These are phyloP conservation scores for Alternaria ventricosa DNA, from an alignment of 2,329 filamentous ascomycete genomes.

Conservation along the genomic window DNA sequence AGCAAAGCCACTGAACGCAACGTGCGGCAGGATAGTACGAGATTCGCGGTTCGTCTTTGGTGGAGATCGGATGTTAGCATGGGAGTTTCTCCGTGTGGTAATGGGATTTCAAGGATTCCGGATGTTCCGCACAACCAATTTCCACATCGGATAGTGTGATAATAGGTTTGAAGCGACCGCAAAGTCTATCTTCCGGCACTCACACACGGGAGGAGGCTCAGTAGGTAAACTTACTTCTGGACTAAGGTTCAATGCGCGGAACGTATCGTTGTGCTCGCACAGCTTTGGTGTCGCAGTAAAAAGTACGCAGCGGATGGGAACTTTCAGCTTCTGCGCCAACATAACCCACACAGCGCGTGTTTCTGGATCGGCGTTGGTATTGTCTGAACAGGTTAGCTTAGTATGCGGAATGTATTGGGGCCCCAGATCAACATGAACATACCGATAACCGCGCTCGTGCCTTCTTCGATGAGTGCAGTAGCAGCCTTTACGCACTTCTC, in stretches of 20 bases:
- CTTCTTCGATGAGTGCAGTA: conserved; percentile 66
- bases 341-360: conserved; percentile 80
- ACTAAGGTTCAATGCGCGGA: conserved; percentile 68
- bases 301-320: conserved; percentile 84
- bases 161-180: conserved; percentile 4
- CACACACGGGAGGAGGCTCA: conserved; percentile 9
- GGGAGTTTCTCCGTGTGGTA: conserved; percentile 7
- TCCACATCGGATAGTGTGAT: conserved; percentile 17
- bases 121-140: conserved; percentile 12
- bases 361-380: conserved; percentile 87
- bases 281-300: conserved; percentile 76
- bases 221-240: conserved; percentile 41
- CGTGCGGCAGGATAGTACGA: conserved; percentile 72
- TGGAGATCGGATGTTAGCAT: conserved; percentile 23
- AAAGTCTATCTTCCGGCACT: conserved; percentile 1
- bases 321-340: conserved; percentile 71
- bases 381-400: conserved; percentile 65
- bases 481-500: conserved; percentile 75
- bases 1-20: conserved; percentile 80
- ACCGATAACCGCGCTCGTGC: conserved; percentile 79
- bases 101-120: neutral
- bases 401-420: conserved; percentile 19
- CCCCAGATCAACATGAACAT: conserved; percentile 54
- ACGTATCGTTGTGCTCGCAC: conserved; percentile 85
- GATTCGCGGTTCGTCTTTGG: conserved; percentile 80